Percentiles rank a stretch among this genome's conserved stretches.
Evolutionary conservation across 106 monocot genomes (phyloP).

Genomic region (Alisma plantagoaquatica): DNA sequence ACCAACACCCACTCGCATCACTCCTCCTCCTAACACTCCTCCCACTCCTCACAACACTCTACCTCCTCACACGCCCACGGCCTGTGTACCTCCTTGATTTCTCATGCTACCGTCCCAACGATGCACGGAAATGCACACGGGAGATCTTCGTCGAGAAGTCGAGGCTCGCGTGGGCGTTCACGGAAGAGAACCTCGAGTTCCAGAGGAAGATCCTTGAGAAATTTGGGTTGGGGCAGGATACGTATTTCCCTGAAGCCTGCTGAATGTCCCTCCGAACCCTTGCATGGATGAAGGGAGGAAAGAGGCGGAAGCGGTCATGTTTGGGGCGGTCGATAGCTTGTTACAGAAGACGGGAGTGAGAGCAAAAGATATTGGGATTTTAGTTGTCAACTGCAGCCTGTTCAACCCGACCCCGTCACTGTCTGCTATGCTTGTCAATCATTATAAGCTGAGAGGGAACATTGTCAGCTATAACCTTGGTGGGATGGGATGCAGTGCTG

Average conservation of each 20-base stretch:
- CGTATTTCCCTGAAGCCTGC: background rate
- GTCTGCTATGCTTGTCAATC: background rate
- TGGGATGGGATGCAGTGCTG: background rate
- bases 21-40: too few relatives aligned
- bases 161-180: background rate
- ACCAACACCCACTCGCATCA: too few relatives aligned
- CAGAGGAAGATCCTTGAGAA: background rate
- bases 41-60: background rate
- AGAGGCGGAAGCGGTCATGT: background rate
- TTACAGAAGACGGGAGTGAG: background rate
- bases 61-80: background rate
- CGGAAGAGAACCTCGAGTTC: background rate
- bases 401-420: background rate
- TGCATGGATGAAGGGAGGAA: background rate
- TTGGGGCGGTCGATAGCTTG: background rate
- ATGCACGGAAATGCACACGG: background rate
- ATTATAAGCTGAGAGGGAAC: background rate
- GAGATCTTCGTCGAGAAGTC: background rate
- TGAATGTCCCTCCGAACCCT: background rate
- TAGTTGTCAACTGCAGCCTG: background rate
- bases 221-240: background rate
- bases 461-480: background rate
- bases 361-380: background rate
- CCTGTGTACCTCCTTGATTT: background rate
- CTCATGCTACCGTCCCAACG: background rate